These are phyloP conservation scores for Prunus davidiana DNA, from an alignment of 306 rosid species.

Conservation along the genomic window DNA sequence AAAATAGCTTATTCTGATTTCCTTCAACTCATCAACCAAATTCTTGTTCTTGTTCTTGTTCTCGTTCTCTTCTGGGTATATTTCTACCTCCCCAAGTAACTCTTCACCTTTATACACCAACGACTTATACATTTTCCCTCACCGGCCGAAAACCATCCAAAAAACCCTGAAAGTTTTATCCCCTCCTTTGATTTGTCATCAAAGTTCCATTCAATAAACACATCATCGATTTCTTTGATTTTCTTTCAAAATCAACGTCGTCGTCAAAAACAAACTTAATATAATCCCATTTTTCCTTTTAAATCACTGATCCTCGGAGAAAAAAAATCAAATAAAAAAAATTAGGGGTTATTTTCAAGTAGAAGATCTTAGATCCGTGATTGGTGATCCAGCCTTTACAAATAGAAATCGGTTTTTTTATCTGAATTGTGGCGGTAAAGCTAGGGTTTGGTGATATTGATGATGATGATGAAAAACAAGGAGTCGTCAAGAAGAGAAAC, in stretches of 20 bases:
- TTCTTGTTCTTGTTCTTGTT: conserved; percentile 16
- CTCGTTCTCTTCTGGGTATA: conserved; percentile 68
- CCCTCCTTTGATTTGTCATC: conserved; percentile 34
- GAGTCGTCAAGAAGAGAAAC: conserved; percentile 60
- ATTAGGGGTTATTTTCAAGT: conserved; percentile 39
- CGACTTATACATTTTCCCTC: conserved; percentile 64
- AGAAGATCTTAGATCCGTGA: conserved; percentile 63
- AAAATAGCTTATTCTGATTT: conserved; percentile 83
- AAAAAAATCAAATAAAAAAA: conserved; percentile 3
- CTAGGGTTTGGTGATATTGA: conserved; percentile 49
- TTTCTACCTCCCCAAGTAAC: conserved; percentile 89
- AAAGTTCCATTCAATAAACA: conserved; percentile 28
- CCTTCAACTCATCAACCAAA: conserved; percentile 64
- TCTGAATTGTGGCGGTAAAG: conserved; percentile 24
- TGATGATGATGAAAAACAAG: conserved; percentile 29
- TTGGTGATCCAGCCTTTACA: conserved; percentile 32
- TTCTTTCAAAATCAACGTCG: conserved; percentile 40
- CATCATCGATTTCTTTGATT: conserved; percentile 24
- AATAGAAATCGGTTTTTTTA: conserved; percentile 8
- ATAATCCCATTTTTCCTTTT: conserved; percentile 62
- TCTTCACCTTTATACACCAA: conserved; percentile 77
- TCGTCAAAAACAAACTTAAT: conserved; percentile 52
- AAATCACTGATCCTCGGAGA: conserved; percentile 26
- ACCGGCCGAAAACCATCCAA: conserved; percentile 25
- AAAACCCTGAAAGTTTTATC: not conserved